Evolutionary conservation across 176 grass and related monocot species (phyloP), one percentile per base, ranked within the genome.

Genomic region (Musa beccarii): DNA sequence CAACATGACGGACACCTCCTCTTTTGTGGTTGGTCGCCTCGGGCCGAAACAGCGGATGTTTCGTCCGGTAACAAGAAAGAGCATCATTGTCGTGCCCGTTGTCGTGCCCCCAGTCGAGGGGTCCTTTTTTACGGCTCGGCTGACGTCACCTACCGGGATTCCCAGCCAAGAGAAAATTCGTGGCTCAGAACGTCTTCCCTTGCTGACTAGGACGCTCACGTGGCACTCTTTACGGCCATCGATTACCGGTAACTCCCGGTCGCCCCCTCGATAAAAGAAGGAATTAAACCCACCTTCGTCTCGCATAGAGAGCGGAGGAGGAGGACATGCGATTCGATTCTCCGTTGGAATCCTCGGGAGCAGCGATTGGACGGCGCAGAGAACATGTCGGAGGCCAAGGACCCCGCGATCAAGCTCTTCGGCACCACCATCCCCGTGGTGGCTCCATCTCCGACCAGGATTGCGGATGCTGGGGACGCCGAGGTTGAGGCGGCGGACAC

Each of bases 401-500:
- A 92, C 79, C 86, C 87, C 24, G 89, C 89, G 43, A 88, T 96
- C 84, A 96, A 90, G 85, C 93, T 96, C 59, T 96, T 96, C 70
- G 93, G 93, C 11, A 63, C 80, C 80, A 87, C 83, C 71, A 96
- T 96, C 65, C 92, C 92, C 54, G 52, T 86, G 56, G 67, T 55
- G 12, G 55, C 61, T 5, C 77, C 81, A 1, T 71, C 73, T 54
- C 34, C 34, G 52, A 73, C 76, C n/a, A 54, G 49, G n/a, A 43
- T 43, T 43, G 61, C 66, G 49, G 67, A 24, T 4, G 49, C 54
- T 78, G 53, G 23, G 49, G 73, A 75, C 76, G 76, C 67, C 15
- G 89, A 81, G 19, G 59, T 25, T 9, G 61, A 72, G 56, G 71
- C 19, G 15, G 73, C 59, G 1, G 74, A 70, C 11, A 66, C 12